Conservation (phyloP, 768 basidiomycete species). For the Asterophora lycoperdoides region DNA sequence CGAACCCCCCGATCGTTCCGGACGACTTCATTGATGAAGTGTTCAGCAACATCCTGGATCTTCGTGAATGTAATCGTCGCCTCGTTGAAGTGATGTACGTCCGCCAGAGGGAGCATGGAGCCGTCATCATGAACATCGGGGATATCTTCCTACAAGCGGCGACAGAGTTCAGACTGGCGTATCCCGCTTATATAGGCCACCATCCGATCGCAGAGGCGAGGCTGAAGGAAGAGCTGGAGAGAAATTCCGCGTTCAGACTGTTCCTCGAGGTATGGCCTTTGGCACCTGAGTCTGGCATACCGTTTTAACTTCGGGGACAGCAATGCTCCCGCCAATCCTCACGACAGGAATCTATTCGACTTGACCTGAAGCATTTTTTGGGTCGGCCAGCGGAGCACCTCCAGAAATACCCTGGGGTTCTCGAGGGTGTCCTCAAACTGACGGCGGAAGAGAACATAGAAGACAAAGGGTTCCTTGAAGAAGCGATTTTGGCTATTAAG, state of each 20-base stretch:
- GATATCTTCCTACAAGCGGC: constrained; percentile 87
- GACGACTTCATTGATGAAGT: constrained; percentile 81
- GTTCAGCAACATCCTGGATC: constrained; percentile 83
- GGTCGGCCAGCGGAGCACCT: constrained; percentile 78
- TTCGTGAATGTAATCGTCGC: constrained; percentile 78
- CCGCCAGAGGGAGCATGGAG: constrained; percentile 80
- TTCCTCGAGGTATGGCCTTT: constrained; percentile 72
- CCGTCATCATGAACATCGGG: constrained; percentile 80
- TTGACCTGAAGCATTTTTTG: constrained; percentile 76
- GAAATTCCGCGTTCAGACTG: constrained; percentile 73
- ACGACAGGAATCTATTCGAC: constrained; percentile 33
- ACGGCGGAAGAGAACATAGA: constrained; percentile 70
- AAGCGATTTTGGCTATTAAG: constrained; percentile 82
- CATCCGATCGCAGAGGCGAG: constrained; percentile 82
- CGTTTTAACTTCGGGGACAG: constrained; percentile 25
- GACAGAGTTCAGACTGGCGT: constrained; percentile 80
- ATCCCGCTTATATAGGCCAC: constrained; percentile 82
- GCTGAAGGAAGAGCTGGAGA: constrained; percentile 81
- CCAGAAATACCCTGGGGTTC: constrained; percentile 76
- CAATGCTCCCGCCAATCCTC: constrained; percentile 38
- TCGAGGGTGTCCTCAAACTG: constrained; percentile 84
- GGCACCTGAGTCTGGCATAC: not conserved
- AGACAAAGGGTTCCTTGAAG: constrained; percentile 76
- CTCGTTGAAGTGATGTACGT: constrained; percentile 85
- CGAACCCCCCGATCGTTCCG: constrained; percentile 41